These are phyloP conservation scores for Calonectria henricotiae DNA, from an alignment of 2,329 filamentous ascomycete species.

Conservation along the genomic window DNA sequence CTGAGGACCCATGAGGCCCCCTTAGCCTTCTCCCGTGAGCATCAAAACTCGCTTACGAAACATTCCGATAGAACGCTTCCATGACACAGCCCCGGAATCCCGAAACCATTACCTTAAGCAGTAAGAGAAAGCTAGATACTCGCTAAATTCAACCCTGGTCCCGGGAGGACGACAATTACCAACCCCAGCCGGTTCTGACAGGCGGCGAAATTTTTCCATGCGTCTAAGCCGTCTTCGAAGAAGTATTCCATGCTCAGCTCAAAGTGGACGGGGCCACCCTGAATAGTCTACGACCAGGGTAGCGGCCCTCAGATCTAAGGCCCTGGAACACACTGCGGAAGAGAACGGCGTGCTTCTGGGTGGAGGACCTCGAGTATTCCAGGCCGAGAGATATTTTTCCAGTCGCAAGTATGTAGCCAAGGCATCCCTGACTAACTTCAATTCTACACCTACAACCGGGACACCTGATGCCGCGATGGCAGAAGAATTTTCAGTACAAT, in stretches of 20 bases:
- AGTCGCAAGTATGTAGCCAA: constrained; percentile 48
- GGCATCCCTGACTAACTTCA: constrained; percentile 48
- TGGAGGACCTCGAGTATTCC: constrained; percentile 28
- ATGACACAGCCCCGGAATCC: constrained; percentile 44
- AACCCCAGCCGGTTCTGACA: constrained; percentile 38
- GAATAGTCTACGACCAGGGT: constrained; percentile 34
- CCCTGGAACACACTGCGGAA: constrained; percentile 29
- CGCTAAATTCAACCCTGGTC: constrained; percentile 40
- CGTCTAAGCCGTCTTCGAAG: constrained; percentile 38
- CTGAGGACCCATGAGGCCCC: constrained; percentile 39
- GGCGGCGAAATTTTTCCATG: constrained; percentile 43
- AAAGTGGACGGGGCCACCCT: constrained; percentile 37
- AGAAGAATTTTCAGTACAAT: constrained; percentile 48
- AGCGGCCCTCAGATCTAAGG: constrained; percentile 35
- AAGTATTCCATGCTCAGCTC: constrained; percentile 38
- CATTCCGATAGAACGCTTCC: constrained; percentile 35
- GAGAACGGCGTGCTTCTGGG: constrained; percentile 35
- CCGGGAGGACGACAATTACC: constrained; percentile 26
- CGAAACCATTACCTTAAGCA: constrained; percentile 40
- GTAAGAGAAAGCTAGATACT: constrained; percentile 36
- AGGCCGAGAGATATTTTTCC: constrained; percentile 43
- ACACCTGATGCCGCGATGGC: constrained; percentile 37
- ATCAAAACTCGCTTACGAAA: constrained; percentile 39
- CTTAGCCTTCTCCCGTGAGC: constrained; percentile 31
- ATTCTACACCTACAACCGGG: constrained; percentile 36